Evolutionary conservation across 176 grass and related monocot species (phyloP).

Genomic region (Calamus simplicifolius): DNA sequence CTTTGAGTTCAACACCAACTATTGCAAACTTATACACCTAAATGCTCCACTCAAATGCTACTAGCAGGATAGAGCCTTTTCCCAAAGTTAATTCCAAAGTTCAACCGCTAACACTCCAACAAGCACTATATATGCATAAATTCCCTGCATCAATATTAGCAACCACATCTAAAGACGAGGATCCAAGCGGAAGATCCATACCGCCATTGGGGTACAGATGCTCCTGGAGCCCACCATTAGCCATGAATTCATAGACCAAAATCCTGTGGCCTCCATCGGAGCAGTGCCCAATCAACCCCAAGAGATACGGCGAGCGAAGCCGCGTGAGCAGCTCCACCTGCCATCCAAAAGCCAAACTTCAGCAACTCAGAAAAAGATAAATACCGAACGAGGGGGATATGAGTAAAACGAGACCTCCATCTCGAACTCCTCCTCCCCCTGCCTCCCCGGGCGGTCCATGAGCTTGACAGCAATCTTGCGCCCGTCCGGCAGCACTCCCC

Average conservation of each 20-base stretch:
- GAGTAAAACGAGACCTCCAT: constrained; percentile 53
- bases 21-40: too few species aligned
- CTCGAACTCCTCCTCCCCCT: constrained; percentile 90
- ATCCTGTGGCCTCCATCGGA: constrained; percentile 76
- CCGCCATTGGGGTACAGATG: constrained; percentile 95
- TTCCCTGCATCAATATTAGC: too few species aligned
- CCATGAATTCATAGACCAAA: constrained; percentile 97
- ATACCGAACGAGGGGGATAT: not conserved
- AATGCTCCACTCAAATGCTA: too few species aligned
- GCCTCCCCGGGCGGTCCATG: constrained; percentile 90
- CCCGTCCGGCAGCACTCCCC: constrained; percentile 62
- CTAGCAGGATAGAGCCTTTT: too few species aligned
- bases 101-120: too few species aligned
- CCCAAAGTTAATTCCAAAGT: too few species aligned
- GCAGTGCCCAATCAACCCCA: constrained; percentile 82
- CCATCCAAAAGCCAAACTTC: constrained; percentile 18
- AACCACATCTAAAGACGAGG: too few species aligned
- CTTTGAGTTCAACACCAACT: too few species aligned
- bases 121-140: too few species aligned
- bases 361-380: not conserved
- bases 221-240: constrained; percentile 92
- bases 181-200: not conserved
- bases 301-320: constrained; percentile 64
- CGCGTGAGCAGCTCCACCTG: constrained; percentile 86
- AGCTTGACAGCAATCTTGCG: constrained; percentile 94